A percentile compares a stretch with the other conserved stretches of the same genome.
These are phyloP conservation scores for Colletotrichum camelliae DNA, from an alignment of 2,329 filamentous ascomycete species.

Conservation along the genomic window DNA sequence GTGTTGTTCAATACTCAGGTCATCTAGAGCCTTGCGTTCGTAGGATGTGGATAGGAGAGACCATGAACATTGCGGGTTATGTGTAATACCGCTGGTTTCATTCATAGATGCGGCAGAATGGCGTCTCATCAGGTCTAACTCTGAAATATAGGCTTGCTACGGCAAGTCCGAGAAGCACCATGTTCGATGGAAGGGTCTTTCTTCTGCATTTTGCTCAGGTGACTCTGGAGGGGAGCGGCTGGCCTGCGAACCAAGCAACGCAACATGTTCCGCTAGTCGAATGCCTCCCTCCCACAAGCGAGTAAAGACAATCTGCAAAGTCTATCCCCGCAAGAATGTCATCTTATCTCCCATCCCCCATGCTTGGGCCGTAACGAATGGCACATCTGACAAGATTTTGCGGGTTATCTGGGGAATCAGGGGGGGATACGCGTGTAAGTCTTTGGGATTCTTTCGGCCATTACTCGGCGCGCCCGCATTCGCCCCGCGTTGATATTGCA, in stretches of 20 bases:
- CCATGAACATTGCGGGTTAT: background rate
- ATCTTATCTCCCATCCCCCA: background rate
- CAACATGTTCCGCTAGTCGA: background rate
- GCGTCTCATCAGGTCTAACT: background rate
- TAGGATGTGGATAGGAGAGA: background rate
- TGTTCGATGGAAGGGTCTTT: background rate
- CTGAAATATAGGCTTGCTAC: background rate
- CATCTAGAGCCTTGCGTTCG: conserved; percentile 30
- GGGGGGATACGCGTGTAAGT: background rate
- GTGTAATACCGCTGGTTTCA: background rate
- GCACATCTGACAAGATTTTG: background rate
- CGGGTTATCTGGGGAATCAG: background rate
- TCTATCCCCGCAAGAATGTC: background rate
- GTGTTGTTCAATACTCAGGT: conserved; percentile 46
- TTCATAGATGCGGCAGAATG: rapidly evolving
- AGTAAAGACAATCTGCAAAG: background rate
- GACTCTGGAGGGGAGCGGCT: background rate
- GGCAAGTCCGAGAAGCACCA: background rate
- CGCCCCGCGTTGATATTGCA: background rate
- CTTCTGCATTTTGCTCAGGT: background rate
- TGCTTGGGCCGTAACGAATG: background rate
- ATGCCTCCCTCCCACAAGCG: background rate
- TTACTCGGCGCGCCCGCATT: background rate
- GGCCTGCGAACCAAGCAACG: background rate
- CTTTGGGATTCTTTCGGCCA: background rate